Evolutionary conservation across 176 grass and related monocot genomes (phyloP).

Genomic region (Musa itinerans): DNA sequence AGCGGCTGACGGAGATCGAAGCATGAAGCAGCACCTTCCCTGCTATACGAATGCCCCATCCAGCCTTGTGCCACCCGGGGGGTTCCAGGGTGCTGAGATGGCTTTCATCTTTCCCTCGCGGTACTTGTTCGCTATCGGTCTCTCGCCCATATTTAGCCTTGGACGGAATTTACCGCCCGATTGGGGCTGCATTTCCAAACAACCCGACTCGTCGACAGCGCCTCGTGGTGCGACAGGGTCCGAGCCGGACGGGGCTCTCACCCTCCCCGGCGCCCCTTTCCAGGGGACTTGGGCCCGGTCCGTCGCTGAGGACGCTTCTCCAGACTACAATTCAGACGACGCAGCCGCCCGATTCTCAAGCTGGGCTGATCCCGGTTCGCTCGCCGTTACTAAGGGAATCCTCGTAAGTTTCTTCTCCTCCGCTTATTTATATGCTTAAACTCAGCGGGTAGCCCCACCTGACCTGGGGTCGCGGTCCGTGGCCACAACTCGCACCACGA

Average conservation of each 20-base stretch:
- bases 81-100: no score
- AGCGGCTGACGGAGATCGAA: no score
- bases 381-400: conserved; percentile 50
- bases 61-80: no score
- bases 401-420: conserved; percentile 47
- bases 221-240: background rate
- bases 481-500: no score
- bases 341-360: conserved; percentile 27
- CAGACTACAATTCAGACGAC: no score
- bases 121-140: conserved; percentile 40
- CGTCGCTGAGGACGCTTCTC: no score
- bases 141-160: conserved; percentile 41
- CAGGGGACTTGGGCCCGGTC: background rate
- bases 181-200: no score
- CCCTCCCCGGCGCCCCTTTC: background rate
- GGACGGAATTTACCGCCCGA: conserved; percentile 22
- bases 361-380: conserved; percentile 37
- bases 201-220: background rate
- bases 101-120: conserved; percentile 26
- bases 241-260: conserved; percentile 6
- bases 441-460: background rate
- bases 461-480: no score
- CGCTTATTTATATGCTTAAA: conserved; percentile 30
- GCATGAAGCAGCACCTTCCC: no score
- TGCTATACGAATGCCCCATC: no score